Percentiles rank a stretch among this genome's conserved stretches.
Evolutionary conservation across 106 monocot species (phyloP).

Genomic region (Platanthera zijinensis): DNA sequence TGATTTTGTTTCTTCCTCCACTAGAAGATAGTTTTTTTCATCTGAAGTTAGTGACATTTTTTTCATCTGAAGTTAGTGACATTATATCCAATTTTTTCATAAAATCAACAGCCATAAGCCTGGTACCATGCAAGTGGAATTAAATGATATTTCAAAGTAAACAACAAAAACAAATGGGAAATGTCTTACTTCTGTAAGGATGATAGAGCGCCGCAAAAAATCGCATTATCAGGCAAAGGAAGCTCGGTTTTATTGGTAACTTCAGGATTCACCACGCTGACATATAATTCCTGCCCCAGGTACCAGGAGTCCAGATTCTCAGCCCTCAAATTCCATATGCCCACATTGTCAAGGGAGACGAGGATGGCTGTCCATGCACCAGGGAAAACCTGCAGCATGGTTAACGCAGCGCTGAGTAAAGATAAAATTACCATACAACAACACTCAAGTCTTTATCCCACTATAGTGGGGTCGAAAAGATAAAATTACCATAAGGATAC

Average conservation of each 20-base stretch:
- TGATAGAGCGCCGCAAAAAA: constrained; percentile 80
- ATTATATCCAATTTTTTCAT: no score
- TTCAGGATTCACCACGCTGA: constrained; percentile 75
- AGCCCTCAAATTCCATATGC: constrained; percentile 84
- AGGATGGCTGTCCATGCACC: constrained; percentile 98
- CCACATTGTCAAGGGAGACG: constrained; percentile 65
- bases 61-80: no score
- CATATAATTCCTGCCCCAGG: constrained; percentile 72
- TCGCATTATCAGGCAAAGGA: constrained; percentile 64
- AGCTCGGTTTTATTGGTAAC: constrained; percentile 53
- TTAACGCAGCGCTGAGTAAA: not conserved
- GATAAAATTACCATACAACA: no score
- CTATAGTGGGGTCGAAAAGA: not conserved
- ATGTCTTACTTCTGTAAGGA: constrained; percentile 70
- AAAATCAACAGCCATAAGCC: no score
- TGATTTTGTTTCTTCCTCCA: no score
- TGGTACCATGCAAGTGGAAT: no score
- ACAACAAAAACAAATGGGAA: no score
- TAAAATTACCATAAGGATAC: no score
- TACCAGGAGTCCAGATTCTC: constrained; percentile 68
- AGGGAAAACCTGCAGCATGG: constrained; percentile 51
- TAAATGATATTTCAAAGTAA: no score
- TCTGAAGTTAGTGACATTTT: no score
- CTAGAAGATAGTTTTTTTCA: no score
- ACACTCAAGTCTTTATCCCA: no score